Evolutionary conservation across 2,329 filamentous ascomycete species (phyloP).

Genomic region (Verticillium zaregamsianum): DNA sequence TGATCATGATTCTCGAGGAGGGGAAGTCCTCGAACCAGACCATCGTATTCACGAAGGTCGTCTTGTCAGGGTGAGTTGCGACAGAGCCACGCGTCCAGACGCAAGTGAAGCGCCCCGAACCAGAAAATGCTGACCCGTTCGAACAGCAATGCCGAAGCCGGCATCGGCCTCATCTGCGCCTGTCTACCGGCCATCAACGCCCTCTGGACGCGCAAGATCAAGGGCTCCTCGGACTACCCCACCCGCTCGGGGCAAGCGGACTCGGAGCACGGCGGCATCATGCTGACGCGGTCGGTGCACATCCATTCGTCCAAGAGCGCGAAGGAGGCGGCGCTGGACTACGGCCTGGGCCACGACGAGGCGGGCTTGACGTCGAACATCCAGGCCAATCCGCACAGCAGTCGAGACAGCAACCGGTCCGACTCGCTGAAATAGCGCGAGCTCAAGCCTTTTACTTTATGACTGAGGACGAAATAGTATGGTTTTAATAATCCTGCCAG

Average conservation of each 20-base stretch:
- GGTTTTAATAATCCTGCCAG: too few relatives aligned
- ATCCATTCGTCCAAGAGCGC: constrained; percentile 15
- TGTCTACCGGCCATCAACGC: constrained; percentile 23
- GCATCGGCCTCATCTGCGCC: constrained; percentile 25
- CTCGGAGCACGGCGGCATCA: constrained; percentile 19
- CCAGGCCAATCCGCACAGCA: constrained; percentile 12
- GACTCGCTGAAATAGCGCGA: not conserved
- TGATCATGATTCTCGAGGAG: constrained; percentile 19
- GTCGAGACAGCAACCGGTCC: not conserved
- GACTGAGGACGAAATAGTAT: too few relatives aligned
- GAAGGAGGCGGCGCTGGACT: constrained; percentile 3
- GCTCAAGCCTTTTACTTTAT: too few relatives aligned
- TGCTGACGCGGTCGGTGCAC: constrained; percentile 23
- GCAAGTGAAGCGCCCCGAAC: too few relatives aligned
- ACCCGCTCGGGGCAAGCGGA: constrained; percentile 9
- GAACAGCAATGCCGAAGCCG: constrained; percentile 21
- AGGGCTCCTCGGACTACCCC: constrained; percentile 14
- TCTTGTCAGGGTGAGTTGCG: constrained; percentile 13
- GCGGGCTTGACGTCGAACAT: constrained; percentile 14
- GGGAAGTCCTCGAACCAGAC: constrained; percentile 19
- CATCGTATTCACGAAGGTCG: constrained; percentile 20
- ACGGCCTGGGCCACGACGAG: constrained; percentile 17
- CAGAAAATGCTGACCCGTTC: not conserved
- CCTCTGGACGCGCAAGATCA: constrained; percentile 11
- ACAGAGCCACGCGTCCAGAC: too few relatives aligned